A percentile compares a stretch with the other conserved stretches of the same genome.
Conservation (phyloP, 257 asterid species). For the Datura wrightii region DNA sequence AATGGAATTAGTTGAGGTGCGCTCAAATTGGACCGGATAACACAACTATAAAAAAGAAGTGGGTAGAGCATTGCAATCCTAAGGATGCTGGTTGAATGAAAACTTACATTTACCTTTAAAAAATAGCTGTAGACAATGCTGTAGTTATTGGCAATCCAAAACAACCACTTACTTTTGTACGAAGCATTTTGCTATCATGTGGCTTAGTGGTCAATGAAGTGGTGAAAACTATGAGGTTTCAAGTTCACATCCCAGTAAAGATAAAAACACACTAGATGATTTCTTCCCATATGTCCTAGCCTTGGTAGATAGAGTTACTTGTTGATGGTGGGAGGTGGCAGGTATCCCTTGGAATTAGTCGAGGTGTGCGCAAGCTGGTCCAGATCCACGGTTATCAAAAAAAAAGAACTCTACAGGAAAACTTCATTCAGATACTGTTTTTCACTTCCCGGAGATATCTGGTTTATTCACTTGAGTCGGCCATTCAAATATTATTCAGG, state of each 20-base stretch:
- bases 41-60: not conserved
- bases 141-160: constrained; percentile 1
- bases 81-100: not conserved
- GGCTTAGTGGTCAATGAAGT: no score
- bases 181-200: not conserved
- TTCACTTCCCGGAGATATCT: not conserved
- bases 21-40: not conserved
- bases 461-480: not conserved
- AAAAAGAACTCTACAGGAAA: not conserved
- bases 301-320: no score
- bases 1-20: not conserved
- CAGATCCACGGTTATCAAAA: no score
- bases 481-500: not conserved
- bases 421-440: constrained; percentile 4
- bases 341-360: no score
- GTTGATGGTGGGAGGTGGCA: no score
- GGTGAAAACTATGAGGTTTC: no score
- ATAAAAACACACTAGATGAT: no score
- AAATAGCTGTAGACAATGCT: not conserved
- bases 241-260: no score
- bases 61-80: not conserved
- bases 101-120: not conserved
- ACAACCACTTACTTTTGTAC: not conserved
- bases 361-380: no score
- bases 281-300: no score